Evolutionary conservation across 257 asterid species (phyloP).

Genomic region (Echites panduratus): DNA sequence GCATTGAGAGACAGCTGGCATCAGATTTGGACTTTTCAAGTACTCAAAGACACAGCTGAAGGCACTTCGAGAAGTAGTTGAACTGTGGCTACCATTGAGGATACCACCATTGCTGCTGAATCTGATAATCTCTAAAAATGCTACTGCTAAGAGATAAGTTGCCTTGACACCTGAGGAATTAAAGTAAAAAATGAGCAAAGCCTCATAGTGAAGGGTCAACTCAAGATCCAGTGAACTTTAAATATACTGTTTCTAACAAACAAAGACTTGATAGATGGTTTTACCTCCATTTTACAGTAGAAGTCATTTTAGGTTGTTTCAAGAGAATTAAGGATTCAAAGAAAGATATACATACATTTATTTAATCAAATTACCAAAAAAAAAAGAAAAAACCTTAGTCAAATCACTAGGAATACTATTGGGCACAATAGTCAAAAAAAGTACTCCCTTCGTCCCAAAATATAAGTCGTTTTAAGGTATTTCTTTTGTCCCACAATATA

Average conservation of each 20-base stretch:
- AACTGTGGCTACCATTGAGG: slow-evolving; percentile 67
- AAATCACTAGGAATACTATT: too few relatives aligned
- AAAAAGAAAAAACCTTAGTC: too few relatives aligned
- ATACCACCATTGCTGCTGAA: slow-evolving; percentile 99
- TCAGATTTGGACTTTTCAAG: slow-evolving; percentile 86
- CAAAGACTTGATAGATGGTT: background rate
- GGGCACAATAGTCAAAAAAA: too few relatives aligned
- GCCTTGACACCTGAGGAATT: slow-evolving; percentile 88
- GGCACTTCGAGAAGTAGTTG: slow-evolving; percentile 82
- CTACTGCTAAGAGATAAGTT: slow-evolving; percentile 97
- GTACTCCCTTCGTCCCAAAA: too few relatives aligned
- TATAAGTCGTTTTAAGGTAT: too few relatives aligned
- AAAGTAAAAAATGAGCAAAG: slow-evolving; percentile 21
- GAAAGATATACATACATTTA: too few relatives aligned
- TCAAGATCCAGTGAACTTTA: slow-evolving; percentile 2
- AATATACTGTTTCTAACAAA: slow-evolving; percentile 5
- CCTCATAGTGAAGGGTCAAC: background rate
- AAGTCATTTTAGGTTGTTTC: too few relatives aligned
- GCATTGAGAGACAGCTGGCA: slow-evolving; percentile 93
- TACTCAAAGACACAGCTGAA: slow-evolving; percentile 96
- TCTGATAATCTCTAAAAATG: slow-evolving; percentile 88
- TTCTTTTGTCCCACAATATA: too few relatives aligned
- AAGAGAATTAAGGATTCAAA: too few relatives aligned
- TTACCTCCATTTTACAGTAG: too few relatives aligned
- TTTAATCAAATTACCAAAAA: too few relatives aligned